Evolutionary conservation across 257 asterid species (phyloP), one percentile per base, ranked within the genome.

Genomic region (Solanum pennellii): DNA sequence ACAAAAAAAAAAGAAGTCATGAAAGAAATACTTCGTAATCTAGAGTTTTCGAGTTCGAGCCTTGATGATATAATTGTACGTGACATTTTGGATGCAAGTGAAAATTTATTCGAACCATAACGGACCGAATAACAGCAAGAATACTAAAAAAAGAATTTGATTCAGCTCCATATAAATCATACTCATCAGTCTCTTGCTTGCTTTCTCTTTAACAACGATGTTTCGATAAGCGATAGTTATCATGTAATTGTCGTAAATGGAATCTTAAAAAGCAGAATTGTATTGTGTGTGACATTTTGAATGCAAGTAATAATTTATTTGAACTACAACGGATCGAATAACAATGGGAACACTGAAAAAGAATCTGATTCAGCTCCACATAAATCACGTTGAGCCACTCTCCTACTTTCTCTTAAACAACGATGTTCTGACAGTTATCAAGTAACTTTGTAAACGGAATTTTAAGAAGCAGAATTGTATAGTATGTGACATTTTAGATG

Each of bases 61-160:
- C 0, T 66, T 2, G 2, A 12, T 0, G 14, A 12, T 60, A 60
- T 5, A 60, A 60, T 10, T 21, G 29, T 60, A 23, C 1, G 14
- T 21, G 69, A 25, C 4, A 5, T 5, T 25, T 66, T 25, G 9
- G 2, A 62, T 25, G 5, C 9, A 0, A 25, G 4, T 25, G 25
- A 66, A 66, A 66, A 5, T 25, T 0, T 66, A 12, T 12, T 66
- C 1, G 9, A 25, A 25, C 0, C 35, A 66, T 0, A 25, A 25
- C 1, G 0, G 9, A n/a, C 9, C 10, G 2, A 25, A 66, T 25
- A 66, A 23, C 10, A 60, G 4, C 9, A 3, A 60, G 33, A 65
- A 65, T 1, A 5, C 29, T n/a, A 4, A 0, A 65, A 8, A n/a
- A 10, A n/a, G 0, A n/a, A 2, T 1, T 13, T 12, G 2, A 65